A percentile compares a stretch with the other conserved stretches of the same genome.
Evolutionary conservation across 805 yeast species (phyloP).

Genomic region (Nakazawaea molendinolei): DNA sequence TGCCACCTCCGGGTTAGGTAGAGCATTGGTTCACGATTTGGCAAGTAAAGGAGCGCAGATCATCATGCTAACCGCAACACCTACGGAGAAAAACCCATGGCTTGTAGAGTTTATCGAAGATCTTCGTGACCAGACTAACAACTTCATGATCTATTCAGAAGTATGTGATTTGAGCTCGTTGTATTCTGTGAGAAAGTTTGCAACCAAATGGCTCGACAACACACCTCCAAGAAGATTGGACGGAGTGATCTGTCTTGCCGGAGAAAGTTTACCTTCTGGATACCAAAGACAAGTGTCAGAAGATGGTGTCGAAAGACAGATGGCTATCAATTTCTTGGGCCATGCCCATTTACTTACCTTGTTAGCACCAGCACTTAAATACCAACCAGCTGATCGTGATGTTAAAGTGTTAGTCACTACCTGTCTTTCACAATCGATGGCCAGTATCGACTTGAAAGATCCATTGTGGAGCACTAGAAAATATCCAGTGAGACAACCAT

Average conservation of each 20-base stretch:
- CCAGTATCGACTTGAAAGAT: constrained; percentile 53
- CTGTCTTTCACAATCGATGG: constrained; percentile 75
- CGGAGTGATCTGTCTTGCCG: constrained; percentile 85
- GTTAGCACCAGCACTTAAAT: constrained; percentile 74
- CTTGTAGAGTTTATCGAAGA: constrained; percentile 73
- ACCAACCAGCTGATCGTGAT: constrained; percentile 93
- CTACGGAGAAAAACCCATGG: constrained; percentile 60
- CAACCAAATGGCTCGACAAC: constrained; percentile 90
- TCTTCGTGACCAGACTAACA: constrained; percentile 60
- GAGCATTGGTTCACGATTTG: constrained; percentile 63
- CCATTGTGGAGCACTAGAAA: constrained; percentile 53
- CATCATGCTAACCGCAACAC: constrained; percentile 59
- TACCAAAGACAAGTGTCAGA: constrained; percentile 50
- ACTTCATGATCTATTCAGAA: constrained; percentile 83
- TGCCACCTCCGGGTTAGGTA: constrained; percentile 92
- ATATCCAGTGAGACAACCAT: constrained; percentile 60
- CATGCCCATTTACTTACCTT: constrained; percentile 78
- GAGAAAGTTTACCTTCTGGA: constrained; percentile 69
- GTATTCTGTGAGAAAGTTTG: constrained; percentile 77
- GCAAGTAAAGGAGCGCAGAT: constrained; percentile 85
- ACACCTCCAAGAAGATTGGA: constrained; percentile 87
- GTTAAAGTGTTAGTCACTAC: constrained; percentile 76
- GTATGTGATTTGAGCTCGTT: constrained; percentile 74
- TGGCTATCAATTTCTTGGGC: constrained; percentile 75
- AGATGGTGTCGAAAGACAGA: constrained; percentile 85